Conservation (phyloP, 495 filamentous ascomycete genomes). For the Antarctomyces pellizariae region DNA sequence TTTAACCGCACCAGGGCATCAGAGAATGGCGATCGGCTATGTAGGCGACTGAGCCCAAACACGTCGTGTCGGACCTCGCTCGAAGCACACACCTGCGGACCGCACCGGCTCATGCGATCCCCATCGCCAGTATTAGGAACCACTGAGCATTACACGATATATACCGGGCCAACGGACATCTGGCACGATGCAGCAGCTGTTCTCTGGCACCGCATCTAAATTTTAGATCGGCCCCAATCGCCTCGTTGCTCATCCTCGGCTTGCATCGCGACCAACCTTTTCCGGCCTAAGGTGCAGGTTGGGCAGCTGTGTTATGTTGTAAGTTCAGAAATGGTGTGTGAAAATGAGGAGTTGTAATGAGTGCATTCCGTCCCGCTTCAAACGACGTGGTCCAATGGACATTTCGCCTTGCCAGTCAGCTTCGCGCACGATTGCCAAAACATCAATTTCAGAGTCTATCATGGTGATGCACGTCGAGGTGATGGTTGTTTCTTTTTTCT, state of each 20-base stretch:
- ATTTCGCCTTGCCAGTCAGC: constrained; percentile 16
- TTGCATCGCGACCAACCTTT: constrained; percentile 14
- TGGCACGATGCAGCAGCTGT: constrained; percentile 8
- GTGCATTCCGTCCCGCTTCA: constrained; percentile 12
- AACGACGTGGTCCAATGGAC: constrained; percentile 29
- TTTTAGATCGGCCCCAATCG: constrained; percentile 5
- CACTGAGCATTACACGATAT: constrained; percentile 8
- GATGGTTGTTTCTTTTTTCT: constrained; percentile 7
- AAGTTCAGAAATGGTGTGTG: too few relatives aligned
- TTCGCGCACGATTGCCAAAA: constrained; percentile 20
- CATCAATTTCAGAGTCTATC: constrained; percentile 18
- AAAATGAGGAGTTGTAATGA: constrained; percentile 10
- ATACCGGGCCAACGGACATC: constrained; percentile 9
- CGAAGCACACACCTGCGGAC: too few relatives aligned
- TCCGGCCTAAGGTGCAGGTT: constrained; percentile 14
- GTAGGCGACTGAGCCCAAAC: not conserved
- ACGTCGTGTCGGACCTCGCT: too few relatives aligned
- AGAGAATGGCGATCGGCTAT: not conserved
- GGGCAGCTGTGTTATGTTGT: constrained; percentile 12
- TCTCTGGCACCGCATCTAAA: constrained; percentile 5
- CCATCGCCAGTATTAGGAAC: constrained; percentile 10
- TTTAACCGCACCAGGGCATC: constrained; percentile 5
- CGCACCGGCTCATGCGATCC: constrained; percentile 2
- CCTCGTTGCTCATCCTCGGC: constrained; percentile 4
- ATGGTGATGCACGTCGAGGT: constrained; percentile 6